Base-by-base conservation (phyloP, 805 yeast genomes). In the Barnettozyma pratensis region DNA sequence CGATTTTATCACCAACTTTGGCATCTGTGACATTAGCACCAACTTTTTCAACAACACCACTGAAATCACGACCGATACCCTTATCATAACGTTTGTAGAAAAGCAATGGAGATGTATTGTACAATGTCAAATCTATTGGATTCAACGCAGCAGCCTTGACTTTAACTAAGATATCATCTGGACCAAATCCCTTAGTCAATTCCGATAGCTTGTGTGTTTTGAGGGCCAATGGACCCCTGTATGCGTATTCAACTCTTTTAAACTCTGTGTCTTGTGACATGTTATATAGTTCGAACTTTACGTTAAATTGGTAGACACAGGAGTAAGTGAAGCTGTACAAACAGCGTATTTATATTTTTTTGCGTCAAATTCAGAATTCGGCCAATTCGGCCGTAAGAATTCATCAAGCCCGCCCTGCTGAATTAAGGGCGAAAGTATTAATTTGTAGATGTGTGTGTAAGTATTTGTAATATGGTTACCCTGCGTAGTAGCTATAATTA, bases 41-140 rank as follows among this genome's bases (percentile, higher is more conserved):
- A 31, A 69, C 60, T 44, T 64, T 84, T 28, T 79, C 76, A 39
- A 83, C 79, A 31, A 67, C 68, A 37, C 86, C 87, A 36, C 79
- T 58, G 38, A 69, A 71, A 55, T 81, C 87, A 42, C 75, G 62
- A 14, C 86, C 86, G 28, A 70, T 60, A 12, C 78, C 68, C 27
- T 63, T 58, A 56, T 36, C 56, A 41, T 36, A 9, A 29, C 54
- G 46, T 6, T 45, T 44, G 61, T 57, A n/a, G 64, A 58, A 26
- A 35, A 56, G 29, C 34, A 31, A 11, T 31, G 34, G 11, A 11
- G 34, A 8, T 8, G 60, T 44, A 50, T 57, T 51, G 59, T 48
- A 51, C 50, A 78, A 77, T 53, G 76, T 70, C 69, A 79, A 11
- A 46, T 82, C 87, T 26, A 80, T 71, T 8, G 87, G 87, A 59